Evolutionary conservation across 2,329 filamentous ascomycete genomes (phyloP).

Genomic region (Cordyceps javanica): DNA sequence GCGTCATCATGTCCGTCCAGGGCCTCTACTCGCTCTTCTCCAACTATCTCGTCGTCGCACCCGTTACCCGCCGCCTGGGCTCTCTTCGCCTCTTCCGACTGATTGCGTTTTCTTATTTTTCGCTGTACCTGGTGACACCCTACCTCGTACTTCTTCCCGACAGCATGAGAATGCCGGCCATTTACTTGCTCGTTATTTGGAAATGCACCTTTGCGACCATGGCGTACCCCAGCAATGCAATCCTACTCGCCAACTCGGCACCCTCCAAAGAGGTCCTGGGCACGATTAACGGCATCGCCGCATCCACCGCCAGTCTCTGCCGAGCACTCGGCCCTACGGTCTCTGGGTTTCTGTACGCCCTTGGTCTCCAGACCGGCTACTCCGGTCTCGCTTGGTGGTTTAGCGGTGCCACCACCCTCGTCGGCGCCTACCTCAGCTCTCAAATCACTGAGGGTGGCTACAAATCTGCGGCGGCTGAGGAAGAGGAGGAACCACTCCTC

Average conservation of each 20-base stretch:
- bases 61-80: constrained; percentile 68
- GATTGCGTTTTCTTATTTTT: constrained; percentile 74
- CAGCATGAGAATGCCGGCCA: constrained; percentile 61
- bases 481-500: constrained; percentile 32
- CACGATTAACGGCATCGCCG: constrained; percentile 86
- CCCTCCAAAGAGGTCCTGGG: constrained; percentile 80
- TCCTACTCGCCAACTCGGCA: constrained; percentile 82
- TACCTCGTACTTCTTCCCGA: constrained; percentile 82
- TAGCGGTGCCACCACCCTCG: constrained; percentile 67
- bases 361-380: constrained; percentile 72
- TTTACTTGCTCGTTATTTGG: constrained; percentile 75
- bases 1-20: constrained; percentile 81
- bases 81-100: constrained; percentile 76
- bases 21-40: constrained; percentile 84
- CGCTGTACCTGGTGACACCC: constrained; percentile 80
- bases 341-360: constrained; percentile 77
- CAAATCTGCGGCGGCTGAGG: constrained; percentile 34
- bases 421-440: constrained; percentile 69
- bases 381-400: constrained; percentile 94
- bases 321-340: constrained; percentile 84
- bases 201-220: constrained; percentile 91
- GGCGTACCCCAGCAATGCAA: constrained; percentile 83
- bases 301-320: constrained; percentile 83
- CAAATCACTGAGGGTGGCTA: constrained; percentile 62
- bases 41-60: constrained; percentile 78